Percentiles rank a stretch among this genome's conserved stretches.
Evolutionary conservation across 148 eudicot species (phyloP).

Genomic region (Amaranthus palmeri): DNA sequence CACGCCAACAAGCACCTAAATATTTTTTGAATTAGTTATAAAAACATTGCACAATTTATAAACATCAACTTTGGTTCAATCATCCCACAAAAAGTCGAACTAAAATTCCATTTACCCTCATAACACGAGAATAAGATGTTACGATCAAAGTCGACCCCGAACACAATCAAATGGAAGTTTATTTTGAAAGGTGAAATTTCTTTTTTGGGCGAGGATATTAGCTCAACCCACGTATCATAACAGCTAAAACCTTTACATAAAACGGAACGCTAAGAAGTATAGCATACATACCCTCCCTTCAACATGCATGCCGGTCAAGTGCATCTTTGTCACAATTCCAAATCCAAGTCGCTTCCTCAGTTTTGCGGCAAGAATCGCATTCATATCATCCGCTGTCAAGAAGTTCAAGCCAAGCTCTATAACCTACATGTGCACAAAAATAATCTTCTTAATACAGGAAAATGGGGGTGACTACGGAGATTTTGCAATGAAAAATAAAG

Average conservation of each 20-base stretch:
- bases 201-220: too few species aligned
- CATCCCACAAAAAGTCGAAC: too few species aligned
- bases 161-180: too few species aligned
- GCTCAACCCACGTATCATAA: too few species aligned
- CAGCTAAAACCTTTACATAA: not conserved
- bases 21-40: too few species aligned
- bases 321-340: conserved; percentile 76
- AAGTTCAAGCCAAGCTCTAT: conserved; percentile 88
- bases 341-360: conserved; percentile 79
- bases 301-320: conserved; percentile 79
- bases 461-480: too few species aligned
- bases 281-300: conserved; percentile 74
- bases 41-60: not conserved
- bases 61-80: too few species aligned
- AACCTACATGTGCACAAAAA: conserved; percentile 45
- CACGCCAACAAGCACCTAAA: conserved; percentile 83
- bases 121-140: too few species aligned
- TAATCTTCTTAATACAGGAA: not conserved
- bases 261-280: too few species aligned
- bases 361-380: conserved; percentile 69
- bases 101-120: too few species aligned
- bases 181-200: too few species aligned
- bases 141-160: too few species aligned
- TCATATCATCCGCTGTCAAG: conserved; percentile 87
- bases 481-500: not conserved